A percentile compares a stretch with the other conserved stretches of the same genome.
Conservation (phyloP, 192 early-diverging fungal genomes). For the Coemansia sp. region DNA sequence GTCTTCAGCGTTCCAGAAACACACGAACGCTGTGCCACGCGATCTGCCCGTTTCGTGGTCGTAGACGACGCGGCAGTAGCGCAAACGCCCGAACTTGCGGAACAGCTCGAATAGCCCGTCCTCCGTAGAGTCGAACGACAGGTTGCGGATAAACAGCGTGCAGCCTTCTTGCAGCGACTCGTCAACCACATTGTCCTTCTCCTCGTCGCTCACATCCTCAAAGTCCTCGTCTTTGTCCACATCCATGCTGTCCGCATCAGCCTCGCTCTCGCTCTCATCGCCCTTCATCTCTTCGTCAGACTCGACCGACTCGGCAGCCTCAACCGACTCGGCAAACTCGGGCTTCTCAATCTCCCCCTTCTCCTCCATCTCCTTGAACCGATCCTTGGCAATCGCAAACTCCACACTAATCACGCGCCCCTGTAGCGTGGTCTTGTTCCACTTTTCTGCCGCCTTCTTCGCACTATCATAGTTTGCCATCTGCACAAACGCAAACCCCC, state of each 20-base stretch:
- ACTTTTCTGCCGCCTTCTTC: constrained; percentile 62
- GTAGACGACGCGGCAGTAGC: constrained; percentile 81
- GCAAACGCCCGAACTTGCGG: constrained; percentile 53
- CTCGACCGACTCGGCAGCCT: constrained; percentile 5
- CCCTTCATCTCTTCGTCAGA: constrained; percentile 29
- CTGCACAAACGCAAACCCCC: constrained; percentile 91
- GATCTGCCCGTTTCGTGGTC: constrained; percentile 80
- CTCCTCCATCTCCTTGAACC: constrained; percentile 63
- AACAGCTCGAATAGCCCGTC: constrained; percentile 68
- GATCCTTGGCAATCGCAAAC: constrained; percentile 75
- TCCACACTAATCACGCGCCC: constrained; percentile 80
- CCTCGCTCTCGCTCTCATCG: constrained; percentile 26
- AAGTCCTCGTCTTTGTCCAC: constrained; percentile 28
- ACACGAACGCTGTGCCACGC: constrained; percentile 93
- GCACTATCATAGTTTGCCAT: constrained; percentile 71
- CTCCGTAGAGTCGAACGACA: constrained; percentile 87
- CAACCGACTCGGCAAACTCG: constrained; percentile 39
- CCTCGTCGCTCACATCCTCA: constrained; percentile 20
- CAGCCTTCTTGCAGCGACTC: constrained; percentile 59
- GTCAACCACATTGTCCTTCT: constrained; percentile 47
- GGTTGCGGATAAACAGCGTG: constrained; percentile 91
- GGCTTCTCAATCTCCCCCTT: constrained; percentile 54
- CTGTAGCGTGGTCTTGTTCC: constrained; percentile 70
- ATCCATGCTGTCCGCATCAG: constrained; percentile 37
- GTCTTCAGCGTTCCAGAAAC: constrained; percentile 68